Base-by-base conservation (phyloP, 2,329 filamentous ascomycete genomes). In the Aureobasidium sp. region DNA sequence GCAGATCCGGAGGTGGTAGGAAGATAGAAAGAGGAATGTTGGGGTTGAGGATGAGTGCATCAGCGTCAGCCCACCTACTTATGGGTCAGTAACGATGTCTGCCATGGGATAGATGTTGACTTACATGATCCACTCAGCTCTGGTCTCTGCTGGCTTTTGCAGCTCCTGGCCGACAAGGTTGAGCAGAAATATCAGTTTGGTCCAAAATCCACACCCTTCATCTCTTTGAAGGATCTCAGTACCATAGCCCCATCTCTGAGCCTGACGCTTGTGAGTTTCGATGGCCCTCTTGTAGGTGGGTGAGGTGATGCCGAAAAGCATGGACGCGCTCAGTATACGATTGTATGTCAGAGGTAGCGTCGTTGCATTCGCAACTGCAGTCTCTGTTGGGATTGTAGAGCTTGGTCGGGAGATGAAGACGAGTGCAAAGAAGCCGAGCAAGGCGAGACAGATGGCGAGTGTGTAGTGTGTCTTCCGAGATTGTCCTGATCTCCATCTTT, bases 131-230 rank as follows among this genome's bases (percentile, higher is more conserved):
- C 76, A 78, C 53, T 77, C 72, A 15, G 76, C 65, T 3, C 75
- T 68, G 53, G 75, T 69, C n/a, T 66, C 68, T 11, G 70, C 69
- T 0, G 74, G 72, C 63, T 76, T 75, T 10, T 70, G 61, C 62
- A 76, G 68, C 64, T 75, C 73, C 1, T 67, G 65, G 48, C 76
- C 68, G 5, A 78, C 66, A 4, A 77, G 65, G 11, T 71, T 69
- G 15, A 78, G 68, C 37, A 79, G 73, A 63, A 77, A 77, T 2
- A 74, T 77, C 2, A 72, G 71, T 58, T 79, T 79, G 50, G 72
- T 76, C 76, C 77, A 79, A 6, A 76, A 69, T 41, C 75, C 73
- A 54, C 77, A 75, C 6, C 78, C 66, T 1, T 79, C 69, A 3
- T 72, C 65, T 47, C 75, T 69, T 8, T 75, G 73, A 47, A 78